Percentiles rank a stretch among this genome's conserved stretches.
Evolutionary conservation across 306 rosid species (phyloP).

Genomic region (Carpinus viminea): DNA sequence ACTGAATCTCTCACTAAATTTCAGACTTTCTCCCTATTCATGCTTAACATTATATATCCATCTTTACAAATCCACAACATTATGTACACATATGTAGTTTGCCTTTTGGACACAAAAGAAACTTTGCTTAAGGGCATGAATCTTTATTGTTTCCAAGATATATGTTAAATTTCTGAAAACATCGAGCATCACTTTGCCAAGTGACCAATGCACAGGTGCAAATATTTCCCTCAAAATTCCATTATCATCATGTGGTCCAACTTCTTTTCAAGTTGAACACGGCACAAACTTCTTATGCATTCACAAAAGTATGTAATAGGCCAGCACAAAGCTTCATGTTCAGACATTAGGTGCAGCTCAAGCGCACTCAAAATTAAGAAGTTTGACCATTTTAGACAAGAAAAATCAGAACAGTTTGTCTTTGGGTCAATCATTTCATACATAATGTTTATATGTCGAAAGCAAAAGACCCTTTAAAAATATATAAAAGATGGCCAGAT

Average conservation of each 20-base stretch:
- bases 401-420: background rate
- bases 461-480: background rate
- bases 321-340: background rate
- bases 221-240: background rate
- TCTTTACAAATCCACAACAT: background rate
- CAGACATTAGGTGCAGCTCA: background rate
- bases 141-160: background rate
- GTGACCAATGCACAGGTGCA: background rate
- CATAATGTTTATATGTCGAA: background rate
- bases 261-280: background rate
- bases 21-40: background rate
- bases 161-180: background rate
- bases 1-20: background rate
- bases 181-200: background rate
- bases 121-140: background rate
- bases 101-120: background rate
- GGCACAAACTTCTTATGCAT: background rate
- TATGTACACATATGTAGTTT: background rate
- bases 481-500: background rate
- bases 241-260: background rate
- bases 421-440: background rate
- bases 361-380: background rate
- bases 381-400: background rate
- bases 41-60: slow-evolving; percentile 1
- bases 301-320: background rate